These are phyloP conservation scores for Brassica juncea DNA, from an alignment of 345 rosid genomes.

Conservation along the genomic window DNA sequence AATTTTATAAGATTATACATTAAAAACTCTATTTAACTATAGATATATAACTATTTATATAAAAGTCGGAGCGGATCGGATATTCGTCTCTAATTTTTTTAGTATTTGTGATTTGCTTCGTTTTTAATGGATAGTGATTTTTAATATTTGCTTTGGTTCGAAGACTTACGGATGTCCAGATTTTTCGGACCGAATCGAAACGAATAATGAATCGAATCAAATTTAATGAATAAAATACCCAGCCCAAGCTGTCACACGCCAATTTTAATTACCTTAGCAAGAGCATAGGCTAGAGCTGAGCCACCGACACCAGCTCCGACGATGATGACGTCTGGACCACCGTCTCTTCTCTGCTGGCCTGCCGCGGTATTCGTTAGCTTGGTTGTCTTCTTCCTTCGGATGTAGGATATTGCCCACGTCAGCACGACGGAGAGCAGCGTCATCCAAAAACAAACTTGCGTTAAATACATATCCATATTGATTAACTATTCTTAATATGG, in stretches of 20 bases:
- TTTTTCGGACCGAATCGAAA: too few relatives aligned
- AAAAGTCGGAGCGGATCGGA: too few relatives aligned
- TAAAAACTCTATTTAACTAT: too few relatives aligned
- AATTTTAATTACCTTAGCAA: slow-evolving; percentile 50
- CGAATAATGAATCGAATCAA: too few relatives aligned
- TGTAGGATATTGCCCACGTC: slow-evolving; percentile 13
- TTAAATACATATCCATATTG: slow-evolving; percentile 5
- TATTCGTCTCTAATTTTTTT: too few relatives aligned
- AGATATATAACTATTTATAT: too few relatives aligned
- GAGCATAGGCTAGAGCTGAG: slow-evolving; percentile 60
- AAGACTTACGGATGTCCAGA: too few relatives aligned
- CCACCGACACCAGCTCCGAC: slow-evolving; percentile 83
- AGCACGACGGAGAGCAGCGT: slow-evolving; percentile 13
- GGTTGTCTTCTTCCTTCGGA: neutral
- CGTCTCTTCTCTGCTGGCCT: slow-evolving; percentile 6
- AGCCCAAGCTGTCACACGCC: neutral
- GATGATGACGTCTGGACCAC: slow-evolving; percentile 52
- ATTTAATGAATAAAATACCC: too few relatives aligned
- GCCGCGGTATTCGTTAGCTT: slow-evolving; percentile 2
- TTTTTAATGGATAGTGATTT: too few relatives aligned
- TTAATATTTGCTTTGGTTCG: too few relatives aligned
- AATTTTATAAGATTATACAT: too few relatives aligned
- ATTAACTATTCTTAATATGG: neutral
- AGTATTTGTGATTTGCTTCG: too few relatives aligned
- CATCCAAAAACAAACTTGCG: slow-evolving; percentile 18